Evolutionary conservation across 2,329 filamentous ascomycete genomes (phyloP).

Genomic region (Myriosclerotinia curreyana): DNA sequence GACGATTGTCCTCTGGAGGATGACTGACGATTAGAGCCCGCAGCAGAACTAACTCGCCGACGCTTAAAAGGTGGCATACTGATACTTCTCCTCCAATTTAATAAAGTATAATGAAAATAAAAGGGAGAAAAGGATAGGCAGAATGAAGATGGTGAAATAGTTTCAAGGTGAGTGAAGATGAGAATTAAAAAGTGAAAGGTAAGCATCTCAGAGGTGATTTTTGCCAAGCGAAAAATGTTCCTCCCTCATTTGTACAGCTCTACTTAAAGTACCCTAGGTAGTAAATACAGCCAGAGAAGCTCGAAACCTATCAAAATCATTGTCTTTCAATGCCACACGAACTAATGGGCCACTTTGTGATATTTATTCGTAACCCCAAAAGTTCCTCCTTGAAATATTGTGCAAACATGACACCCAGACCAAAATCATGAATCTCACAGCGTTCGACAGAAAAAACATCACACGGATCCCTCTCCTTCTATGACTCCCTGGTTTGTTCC

Average conservation of each 20-base stretch:
- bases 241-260: conserved; percentile 9
- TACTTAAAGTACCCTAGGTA: background rate
- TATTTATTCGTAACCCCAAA: background rate
- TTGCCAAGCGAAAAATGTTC: conserved; percentile 4
- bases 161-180: background rate
- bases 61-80: conserved; percentile 32
- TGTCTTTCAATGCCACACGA: background rate
- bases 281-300: background rate
- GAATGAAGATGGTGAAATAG: background rate
- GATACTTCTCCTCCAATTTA: background rate
- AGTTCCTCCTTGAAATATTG: background rate
- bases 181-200: background rate
- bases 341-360: conserved; percentile 7
- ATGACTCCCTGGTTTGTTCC: conserved; percentile 1
- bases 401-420: background rate
- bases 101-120: background rate
- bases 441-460: conserved; percentile 1
- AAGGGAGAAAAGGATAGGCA: background rate
- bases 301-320: background rate
- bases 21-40: conserved; percentile 22
- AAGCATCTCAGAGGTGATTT: background rate
- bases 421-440: conserved; percentile 4
- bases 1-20: conserved; percentile 23
- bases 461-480: conserved; percentile 8
- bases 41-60: conserved; percentile 23